Conservation (phyloP, 2,329 filamentous ascomycete genomes). For the Helotiales sp. region DNA sequence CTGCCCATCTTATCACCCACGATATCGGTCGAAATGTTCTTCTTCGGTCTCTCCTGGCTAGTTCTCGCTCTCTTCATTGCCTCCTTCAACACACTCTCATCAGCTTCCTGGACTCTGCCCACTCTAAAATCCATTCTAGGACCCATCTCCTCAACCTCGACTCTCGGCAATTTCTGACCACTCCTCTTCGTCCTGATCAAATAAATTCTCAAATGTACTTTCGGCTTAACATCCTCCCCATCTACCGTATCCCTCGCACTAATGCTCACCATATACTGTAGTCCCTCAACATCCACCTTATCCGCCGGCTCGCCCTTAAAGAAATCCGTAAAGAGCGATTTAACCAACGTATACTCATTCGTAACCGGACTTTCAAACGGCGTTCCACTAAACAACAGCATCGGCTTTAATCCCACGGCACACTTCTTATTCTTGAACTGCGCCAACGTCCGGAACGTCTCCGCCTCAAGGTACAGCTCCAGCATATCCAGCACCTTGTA, state of each 20-base stretch:
- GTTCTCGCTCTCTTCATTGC: conserved; percentile 85
- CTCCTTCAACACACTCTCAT: conserved; percentile 82
- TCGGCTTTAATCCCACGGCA: conserved; percentile 82
- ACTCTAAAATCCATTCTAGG: conserved; percentile 91
- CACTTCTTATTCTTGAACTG: conserved; percentile 80
- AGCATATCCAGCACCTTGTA: conserved; percentile 94
- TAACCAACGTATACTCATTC: conserved; percentile 82
- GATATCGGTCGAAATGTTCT: conserved; percentile 90
- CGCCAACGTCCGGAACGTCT: conserved; percentile 69
- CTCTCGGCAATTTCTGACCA: conserved; percentile 83
- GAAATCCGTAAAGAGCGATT: conserved; percentile 86
- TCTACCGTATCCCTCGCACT: conserved; percentile 68
- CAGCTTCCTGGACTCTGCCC: conserved; percentile 79
- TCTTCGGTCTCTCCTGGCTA: conserved; percentile 80
- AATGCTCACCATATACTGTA: conserved; percentile 88
- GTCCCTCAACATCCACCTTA: conserved; percentile 91
- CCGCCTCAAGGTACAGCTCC: conserved; percentile 81
- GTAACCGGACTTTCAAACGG: conserved; percentile 82
- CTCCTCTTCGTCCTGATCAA: conserved; percentile 84
- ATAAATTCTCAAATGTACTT: conserved; percentile 77
- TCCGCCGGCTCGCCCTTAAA: conserved; percentile 81
- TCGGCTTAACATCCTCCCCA: conserved; percentile 56
- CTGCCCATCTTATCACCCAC: conserved; percentile 97
- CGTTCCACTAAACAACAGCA: conserved; percentile 89
- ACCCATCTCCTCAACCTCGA: conserved; percentile 95